Conservation (phyloP, 2,329 filamentous ascomycete genomes). For the Calonectria naviculata region DNA sequence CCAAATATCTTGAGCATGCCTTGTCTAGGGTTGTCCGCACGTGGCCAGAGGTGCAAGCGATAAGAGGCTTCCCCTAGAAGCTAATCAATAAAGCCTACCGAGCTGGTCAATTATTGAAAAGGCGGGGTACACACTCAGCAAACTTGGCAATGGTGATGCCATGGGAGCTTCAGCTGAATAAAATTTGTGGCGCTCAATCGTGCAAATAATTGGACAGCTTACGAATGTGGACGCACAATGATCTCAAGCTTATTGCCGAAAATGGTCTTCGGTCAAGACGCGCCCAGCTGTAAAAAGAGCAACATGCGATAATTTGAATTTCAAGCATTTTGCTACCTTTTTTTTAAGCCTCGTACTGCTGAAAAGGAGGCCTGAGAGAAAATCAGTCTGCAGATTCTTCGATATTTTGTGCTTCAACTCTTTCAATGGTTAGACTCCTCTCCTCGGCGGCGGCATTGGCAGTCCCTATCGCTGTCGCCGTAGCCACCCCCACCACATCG, state of each 20-base stretch:
- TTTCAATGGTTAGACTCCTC: neutral
- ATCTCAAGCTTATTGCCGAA: neutral
- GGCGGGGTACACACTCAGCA: neutral
- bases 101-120: too few species aligned
- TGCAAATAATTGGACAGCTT: neutral
- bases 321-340: neutral
- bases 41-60: too few species aligned
- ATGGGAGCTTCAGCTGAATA: neutral
- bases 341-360: neutral
- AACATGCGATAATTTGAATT: too few species aligned
- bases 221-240: neutral
- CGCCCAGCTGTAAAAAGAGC: too few species aligned
- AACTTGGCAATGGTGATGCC: neutral
- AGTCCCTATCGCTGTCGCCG: neutral
- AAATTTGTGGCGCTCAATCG: neutral
- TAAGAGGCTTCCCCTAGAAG: too few species aligned
- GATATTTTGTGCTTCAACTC: neutral
- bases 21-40: too few species aligned
- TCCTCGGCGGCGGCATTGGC: neutral
- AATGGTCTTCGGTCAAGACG: slow-evolving; percentile 10
- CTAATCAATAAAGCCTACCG: too few species aligned
- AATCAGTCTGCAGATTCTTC: neutral
- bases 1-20: too few species aligned
- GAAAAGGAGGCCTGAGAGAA: neutral
- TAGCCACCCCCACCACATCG: neutral